Conservation (phyloP, 108 stramenopile genomes). For the Parietichytrium sp. region DNA sequence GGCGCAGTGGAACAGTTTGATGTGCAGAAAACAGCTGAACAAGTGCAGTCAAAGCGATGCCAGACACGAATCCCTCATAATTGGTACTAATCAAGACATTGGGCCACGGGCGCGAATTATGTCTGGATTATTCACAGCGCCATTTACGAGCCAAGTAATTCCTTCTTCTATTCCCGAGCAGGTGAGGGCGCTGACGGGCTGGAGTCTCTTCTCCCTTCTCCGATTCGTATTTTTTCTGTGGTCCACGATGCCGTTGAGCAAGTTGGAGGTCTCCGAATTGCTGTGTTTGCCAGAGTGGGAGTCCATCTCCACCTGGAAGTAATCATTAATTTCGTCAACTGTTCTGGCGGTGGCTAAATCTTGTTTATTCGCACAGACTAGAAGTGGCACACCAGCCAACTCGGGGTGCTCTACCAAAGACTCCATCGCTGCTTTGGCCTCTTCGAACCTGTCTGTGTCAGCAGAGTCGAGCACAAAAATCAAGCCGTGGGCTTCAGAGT, state of each 20-base stretch:
- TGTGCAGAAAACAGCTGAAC: too few species aligned
- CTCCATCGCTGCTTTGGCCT: constrained; percentile 56
- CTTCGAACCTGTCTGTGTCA: constrained; percentile 58
- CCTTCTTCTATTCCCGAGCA: constrained; percentile 10
- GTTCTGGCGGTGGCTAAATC: constrained; percentile 52
- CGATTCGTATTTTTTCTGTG: background rate
- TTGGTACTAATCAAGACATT: too few species aligned
- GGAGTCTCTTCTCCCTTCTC: background rate
- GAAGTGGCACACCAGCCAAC: constrained; percentile 52
- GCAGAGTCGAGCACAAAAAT: constrained; percentile 62
- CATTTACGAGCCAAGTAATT: constrained; percentile 19
- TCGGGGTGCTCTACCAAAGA: constrained; percentile 53
- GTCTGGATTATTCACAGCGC: constrained; percentile 16
- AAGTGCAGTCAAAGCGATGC: too few species aligned
- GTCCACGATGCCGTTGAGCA: background rate
- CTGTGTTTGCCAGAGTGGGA: too few species aligned
- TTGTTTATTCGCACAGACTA: constrained; percentile 62
- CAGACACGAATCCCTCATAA: too few species aligned
- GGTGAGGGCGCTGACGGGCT: constrained; percentile 21
- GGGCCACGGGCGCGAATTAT: constrained; percentile 15
- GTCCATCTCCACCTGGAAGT: constrained; percentile 52
- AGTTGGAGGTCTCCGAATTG: background rate
- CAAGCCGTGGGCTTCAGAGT: constrained; percentile 60
- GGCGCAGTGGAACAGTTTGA: too few species aligned
- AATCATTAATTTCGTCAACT: constrained; percentile 51